phyloP scores from a whole-genome alignment of 768 basidiomycete genomes.

The Naganishia kalamii region DNA sequence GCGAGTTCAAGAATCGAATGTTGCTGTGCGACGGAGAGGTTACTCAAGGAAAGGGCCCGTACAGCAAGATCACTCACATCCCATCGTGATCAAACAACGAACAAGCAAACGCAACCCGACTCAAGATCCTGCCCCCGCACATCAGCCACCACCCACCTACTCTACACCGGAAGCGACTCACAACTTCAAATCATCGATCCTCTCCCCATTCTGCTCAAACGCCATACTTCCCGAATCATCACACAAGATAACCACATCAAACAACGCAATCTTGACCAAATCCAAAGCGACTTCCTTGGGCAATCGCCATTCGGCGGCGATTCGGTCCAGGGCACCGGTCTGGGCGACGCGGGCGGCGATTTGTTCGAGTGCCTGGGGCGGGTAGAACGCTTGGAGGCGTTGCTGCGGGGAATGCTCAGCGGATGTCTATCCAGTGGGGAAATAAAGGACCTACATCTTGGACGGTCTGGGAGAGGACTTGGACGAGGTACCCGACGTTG shows the following conservation, averaged over 20 bases:
- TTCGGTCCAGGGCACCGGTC: conserved; percentile 42
- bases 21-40: neutral
- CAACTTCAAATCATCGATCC: conserved; percentile 50
- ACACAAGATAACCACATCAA: conserved; percentile 44
- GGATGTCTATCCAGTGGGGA: neutral
- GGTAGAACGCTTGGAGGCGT: conserved; percentile 49
- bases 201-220: conserved; percentile 48
- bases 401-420: conserved; percentile 31
- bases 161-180: neutral
- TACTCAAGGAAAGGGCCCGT: neutral
- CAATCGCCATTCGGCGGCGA: conserved; percentile 47
- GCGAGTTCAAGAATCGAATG: conserved; percentile 49
- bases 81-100: conserved; percentile 49
- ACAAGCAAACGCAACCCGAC: conserved; percentile 46
- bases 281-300: conserved; percentile 50
- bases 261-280: conserved; percentile 47
- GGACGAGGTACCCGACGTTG: conserved; percentile 30
- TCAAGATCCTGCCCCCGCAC: conserved; percentile 33
- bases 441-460: conserved; percentile 35
- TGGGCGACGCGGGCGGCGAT: conserved; percentile 47
- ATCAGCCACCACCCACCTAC: conserved; percentile 18
- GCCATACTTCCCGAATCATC: conserved; percentile 34
- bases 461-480: conserved; percentile 39
- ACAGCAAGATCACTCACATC: conserved; percentile 35
- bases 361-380: conserved; percentile 42